Evolutionary conservation across 2,329 filamentous ascomycete species (phyloP).

Genomic region (Ophiostoma piceae): DNA sequence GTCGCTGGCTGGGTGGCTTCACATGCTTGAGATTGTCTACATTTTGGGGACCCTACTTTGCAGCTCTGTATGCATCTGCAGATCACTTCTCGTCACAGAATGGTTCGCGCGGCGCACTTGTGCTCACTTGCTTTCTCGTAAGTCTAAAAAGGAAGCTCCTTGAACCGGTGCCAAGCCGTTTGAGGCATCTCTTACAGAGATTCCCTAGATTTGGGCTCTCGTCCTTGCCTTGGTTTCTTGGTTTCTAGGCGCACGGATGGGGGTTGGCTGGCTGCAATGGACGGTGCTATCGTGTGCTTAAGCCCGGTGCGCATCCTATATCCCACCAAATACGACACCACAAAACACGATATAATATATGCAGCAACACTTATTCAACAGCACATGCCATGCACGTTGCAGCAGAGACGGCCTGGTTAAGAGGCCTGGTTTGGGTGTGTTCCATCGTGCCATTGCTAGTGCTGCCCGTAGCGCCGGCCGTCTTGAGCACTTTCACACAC

Average conservation of each 20-base stretch:
- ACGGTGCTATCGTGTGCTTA: not conserved
- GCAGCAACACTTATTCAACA: not conserved
- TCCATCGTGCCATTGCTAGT: constrained; percentile 5
- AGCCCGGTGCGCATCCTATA: not conserved
- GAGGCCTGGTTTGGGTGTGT: not conserved
- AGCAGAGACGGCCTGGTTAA: not conserved
- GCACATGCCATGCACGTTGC: not conserved
- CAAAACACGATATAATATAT: not conserved
- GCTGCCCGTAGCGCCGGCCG: constrained; percentile 2
- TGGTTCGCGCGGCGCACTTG: not conserved
- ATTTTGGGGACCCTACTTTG: not conserved
- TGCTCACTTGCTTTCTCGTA: not conserved
- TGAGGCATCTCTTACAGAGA: not conserved
- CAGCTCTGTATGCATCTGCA: not conserved
- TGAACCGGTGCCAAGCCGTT: not conserved
- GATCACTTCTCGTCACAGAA: constrained; percentile 3
- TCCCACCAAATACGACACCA: not conserved
- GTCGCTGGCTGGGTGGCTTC: not conserved
- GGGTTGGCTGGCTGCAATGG: not conserved
- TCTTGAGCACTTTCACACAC: not conserved
- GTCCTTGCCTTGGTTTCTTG: not conserved
- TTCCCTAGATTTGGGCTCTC: not conserved
- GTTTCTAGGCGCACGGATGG: not conserved
- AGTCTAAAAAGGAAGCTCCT: constrained; percentile 6
- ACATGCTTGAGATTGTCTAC: not conserved